Conservation (phyloP, 2,329 filamentous ascomycete genomes). For the Magnaporthales sp. region DNA sequence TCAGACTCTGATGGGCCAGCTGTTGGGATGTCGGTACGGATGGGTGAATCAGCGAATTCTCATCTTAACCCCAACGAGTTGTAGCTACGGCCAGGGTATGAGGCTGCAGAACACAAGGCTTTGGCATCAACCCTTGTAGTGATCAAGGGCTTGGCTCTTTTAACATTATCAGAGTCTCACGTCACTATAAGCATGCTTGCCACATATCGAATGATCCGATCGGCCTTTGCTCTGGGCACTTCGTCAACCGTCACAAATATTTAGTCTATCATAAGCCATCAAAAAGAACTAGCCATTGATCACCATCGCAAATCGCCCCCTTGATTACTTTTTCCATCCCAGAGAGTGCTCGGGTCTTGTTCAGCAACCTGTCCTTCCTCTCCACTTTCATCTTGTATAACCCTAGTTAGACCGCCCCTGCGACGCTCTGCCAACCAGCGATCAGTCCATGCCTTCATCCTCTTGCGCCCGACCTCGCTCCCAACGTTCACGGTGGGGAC, state of each 20-base stretch:
- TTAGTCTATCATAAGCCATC: not conserved
- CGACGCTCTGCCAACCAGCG: slow-evolving; percentile 51
- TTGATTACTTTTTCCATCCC: slow-evolving; percentile 30
- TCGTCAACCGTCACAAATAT: not conserved
- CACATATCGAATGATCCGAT: not conserved
- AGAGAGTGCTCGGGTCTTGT: slow-evolving; percentile 22
- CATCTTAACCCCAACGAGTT: not conserved
- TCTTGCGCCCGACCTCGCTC: slow-evolving; percentile 44
- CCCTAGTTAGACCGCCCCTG: slow-evolving; percentile 41
- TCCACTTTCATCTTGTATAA: slow-evolving; percentile 28
- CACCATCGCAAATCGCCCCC: slow-evolving; percentile 33
- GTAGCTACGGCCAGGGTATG: not conserved
- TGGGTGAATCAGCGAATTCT: not conserved
- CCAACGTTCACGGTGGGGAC: slow-evolving; percentile 87
- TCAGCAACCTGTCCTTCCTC: slow-evolving; percentile 26
- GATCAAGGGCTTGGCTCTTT: not conserved
- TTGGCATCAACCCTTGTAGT: not conserved
- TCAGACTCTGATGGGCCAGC: not conserved
- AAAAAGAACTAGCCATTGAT: not conserved
- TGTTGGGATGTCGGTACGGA: not conserved
- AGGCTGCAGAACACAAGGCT: not conserved
- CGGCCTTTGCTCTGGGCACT: not conserved
- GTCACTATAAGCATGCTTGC: not conserved
- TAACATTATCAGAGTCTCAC: not conserved
- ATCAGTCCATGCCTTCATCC: slow-evolving; percentile 59